Base-by-base conservation (phyloP, 2,329 filamentous ascomycete genomes). In the Pyrenophora tritici-repentis region DNA sequence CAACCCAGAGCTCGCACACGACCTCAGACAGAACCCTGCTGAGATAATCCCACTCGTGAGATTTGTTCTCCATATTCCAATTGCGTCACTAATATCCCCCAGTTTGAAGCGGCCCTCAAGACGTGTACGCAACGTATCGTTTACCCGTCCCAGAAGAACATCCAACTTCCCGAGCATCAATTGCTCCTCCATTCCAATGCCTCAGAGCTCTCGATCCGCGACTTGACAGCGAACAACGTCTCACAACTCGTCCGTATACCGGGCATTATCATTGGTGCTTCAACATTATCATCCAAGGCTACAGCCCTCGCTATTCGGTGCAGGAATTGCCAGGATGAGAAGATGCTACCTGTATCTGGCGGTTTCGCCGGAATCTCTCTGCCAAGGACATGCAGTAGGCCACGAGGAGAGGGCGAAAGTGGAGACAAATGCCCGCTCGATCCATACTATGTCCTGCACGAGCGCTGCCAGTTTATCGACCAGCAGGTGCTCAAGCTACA, bases 401-500 rank as follows among this genome's bases (percentile, higher is more conserved):
- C 77, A 58, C 83, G 84, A 57, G 77, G 82, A 8, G 81, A 83
- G 12, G 87, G 86, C 42, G 90, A 95, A 37, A 78, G 80, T 2
- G 81, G 83, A 1, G 85, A 89, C 32, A 86, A 88, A 64, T 99
- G 94, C 66, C 92, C 93, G 0, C 77, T 99, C 54, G 94, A 99
- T 66, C 94, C 94, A 13, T 99, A 97, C 76, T 96, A 94, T 66
- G 91, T 99, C 50, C 83, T 94, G 51, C 94, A 99, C 71, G 94
- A 99, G 74, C 91, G 89, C 72, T 96, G 90, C 32, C 85, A 86
- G 58, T 99, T 99, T 71, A 92, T 97, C 66, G 94, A 99, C 68
- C 94, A 99, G 75, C 94, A 99, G 74, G 90, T 99, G 53, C 88
- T 99, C 72, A 99, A 99, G 75, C 84, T 99, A 14, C 94, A 99